phyloP scores from a whole-genome alignment of 2,329 filamentous ascomycete genomes.

The Diaporthe ilicicola region DNA sequence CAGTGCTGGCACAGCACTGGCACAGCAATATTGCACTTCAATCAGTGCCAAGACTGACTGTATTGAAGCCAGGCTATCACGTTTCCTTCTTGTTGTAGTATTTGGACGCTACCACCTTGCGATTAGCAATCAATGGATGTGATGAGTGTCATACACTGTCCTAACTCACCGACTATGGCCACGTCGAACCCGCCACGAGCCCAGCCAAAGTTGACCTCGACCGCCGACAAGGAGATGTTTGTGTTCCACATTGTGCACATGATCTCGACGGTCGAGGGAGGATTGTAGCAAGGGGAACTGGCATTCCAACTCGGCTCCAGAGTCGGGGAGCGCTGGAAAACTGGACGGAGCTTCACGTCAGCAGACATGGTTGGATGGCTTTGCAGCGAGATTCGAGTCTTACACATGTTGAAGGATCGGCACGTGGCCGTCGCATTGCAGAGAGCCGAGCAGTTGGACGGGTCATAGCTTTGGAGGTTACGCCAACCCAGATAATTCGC shows the following conservation, averaged over 20 bases:
- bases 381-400: not conserved
- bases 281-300: not conserved
- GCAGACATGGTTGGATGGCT: not conserved
- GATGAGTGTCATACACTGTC: not conserved
- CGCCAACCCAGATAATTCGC: not conserved
- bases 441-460: not conserved
- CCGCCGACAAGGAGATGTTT: not conserved
- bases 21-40: no score
- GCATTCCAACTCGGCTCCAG: not conserved
- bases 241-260: constrained; percentile 9
- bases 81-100: not conserved
- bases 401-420: not conserved
- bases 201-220: not conserved
- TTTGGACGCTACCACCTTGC: not conserved
- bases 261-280: not conserved
- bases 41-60: not conserved
- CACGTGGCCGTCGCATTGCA: not conserved
- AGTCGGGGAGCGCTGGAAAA: not conserved
- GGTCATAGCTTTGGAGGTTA: not conserved
- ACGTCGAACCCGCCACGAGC: not conserved
- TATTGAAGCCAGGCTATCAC: not conserved
- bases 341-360: not conserved
- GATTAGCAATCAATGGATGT: not conserved
- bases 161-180: not conserved
- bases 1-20: no score